Conservation (phyloP, 345 rosid genomes). For the Lepidium africanum region DNA sequence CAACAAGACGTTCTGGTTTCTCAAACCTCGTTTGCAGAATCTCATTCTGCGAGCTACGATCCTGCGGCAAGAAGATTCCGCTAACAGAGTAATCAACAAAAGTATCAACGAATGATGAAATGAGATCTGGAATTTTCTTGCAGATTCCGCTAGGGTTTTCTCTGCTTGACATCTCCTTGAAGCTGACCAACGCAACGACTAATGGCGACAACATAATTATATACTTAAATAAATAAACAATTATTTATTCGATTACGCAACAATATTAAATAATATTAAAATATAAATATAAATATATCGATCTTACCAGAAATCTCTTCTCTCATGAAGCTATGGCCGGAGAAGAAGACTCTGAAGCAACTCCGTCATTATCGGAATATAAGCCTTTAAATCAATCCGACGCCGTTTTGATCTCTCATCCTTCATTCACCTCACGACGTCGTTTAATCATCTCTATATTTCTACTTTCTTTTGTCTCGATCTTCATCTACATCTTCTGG, state of each 20-base stretch:
- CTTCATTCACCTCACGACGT: background rate
- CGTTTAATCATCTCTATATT: conserved; percentile 25
- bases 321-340: conserved; percentile 7
- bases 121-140: conserved; percentile 37
- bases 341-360: conserved; percentile 20
- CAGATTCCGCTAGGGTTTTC: conserved; percentile 30
- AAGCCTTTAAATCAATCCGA: conserved; percentile 16
- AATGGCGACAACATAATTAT: background rate
- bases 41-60: conserved; percentile 9
- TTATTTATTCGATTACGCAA: background rate
- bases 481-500: conserved; percentile 45
- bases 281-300: conserved; percentile 11
- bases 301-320: conserved; percentile 18
- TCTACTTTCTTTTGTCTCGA: conserved; percentile 31
- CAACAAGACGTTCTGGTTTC: conserved; percentile 54
- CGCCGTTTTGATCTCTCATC: conserved; percentile 23
- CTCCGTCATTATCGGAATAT: conserved; percentile 13
- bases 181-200: too few species aligned
- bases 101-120: conserved; percentile 72
- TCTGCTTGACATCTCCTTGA: conserved; percentile 23
- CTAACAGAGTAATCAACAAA: conserved; percentile 71
- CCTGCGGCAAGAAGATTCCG: conserved; percentile 49
- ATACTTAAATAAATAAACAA: background rate
- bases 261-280: background rate
- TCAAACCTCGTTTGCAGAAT: conserved; percentile 40